phyloP scores from a whole-genome alignment of 176 grass and related monocot genomes.

The Alloteropsis semialata region DNA sequence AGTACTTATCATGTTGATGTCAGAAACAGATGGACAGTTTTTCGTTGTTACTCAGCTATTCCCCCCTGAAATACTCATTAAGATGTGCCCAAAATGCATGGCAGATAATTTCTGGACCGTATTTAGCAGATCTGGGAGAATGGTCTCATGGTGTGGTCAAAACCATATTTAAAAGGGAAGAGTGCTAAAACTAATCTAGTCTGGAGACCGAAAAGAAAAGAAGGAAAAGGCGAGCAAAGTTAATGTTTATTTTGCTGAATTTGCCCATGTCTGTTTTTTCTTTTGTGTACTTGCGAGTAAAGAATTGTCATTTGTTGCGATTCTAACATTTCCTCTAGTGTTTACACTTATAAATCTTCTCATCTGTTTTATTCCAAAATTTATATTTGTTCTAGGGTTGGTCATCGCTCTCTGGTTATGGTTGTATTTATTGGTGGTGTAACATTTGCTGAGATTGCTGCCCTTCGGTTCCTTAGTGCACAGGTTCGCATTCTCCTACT shows the following conservation, averaged over 20 bases:
- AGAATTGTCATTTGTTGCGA: not conserved
- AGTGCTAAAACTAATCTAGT: not conserved
- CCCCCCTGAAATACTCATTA: not conserved
- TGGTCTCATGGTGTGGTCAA: not conserved
- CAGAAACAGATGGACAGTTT: not conserved
- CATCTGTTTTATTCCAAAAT: not conserved
- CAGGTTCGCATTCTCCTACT: conserved; percentile 47
- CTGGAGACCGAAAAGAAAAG: no score
- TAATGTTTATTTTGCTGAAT: not conserved
- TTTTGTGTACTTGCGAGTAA: not conserved
- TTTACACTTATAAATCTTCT: not conserved
- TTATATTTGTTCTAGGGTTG: conserved; percentile 45
- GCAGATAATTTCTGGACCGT: not conserved
- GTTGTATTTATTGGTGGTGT: conserved; percentile 86
- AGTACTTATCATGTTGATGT: not conserved
- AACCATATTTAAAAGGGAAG: not conserved
- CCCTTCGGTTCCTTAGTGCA: conserved; percentile 86
- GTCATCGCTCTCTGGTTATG: conserved; percentile 70
- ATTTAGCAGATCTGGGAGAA: conserved; percentile 6
- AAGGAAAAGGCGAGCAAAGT: not conserved
- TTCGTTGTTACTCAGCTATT: not conserved
- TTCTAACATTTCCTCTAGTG: not conserved
- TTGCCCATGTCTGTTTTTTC: not conserved
- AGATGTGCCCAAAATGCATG: not conserved
- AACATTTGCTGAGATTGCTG: conserved; percentile 93